These are phyloP conservation scores for Incumbomyces lentus DNA, from an alignment of 2,329 filamentous ascomycete genomes.

Conservation along the genomic window DNA sequence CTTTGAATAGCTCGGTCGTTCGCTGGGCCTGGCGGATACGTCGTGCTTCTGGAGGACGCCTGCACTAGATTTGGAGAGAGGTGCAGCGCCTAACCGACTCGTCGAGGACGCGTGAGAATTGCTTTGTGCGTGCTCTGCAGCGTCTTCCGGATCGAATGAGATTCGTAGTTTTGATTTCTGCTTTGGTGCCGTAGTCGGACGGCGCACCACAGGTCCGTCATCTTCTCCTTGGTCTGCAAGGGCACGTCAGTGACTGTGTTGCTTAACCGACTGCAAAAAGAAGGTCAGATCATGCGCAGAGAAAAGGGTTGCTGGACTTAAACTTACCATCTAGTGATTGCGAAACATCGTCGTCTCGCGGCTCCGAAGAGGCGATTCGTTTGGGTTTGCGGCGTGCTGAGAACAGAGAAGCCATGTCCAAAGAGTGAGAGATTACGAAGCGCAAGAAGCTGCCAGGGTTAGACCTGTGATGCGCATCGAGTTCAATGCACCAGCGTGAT, in stretches of 20 bases:
- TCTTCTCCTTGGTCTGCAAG: conserved; percentile 30
- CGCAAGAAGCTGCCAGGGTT: too few relatives aligned
- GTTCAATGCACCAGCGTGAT: too few relatives aligned
- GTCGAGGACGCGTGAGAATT: not conserved
- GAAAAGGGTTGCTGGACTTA: not conserved
- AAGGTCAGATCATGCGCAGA: conserved; percentile 1
- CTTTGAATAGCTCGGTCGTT: conserved; percentile 70
- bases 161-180: conserved; percentile 67
- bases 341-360: conserved; percentile 57
- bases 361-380: conserved; percentile 37
- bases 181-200: conserved; percentile 43
- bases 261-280: conserved; percentile 6
- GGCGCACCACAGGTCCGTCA: conserved; percentile 41
- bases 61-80: not conserved
- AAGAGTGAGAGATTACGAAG: not conserved
- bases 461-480: too few relatives aligned
- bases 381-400: conserved; percentile 42
- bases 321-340: conserved; percentile 39
- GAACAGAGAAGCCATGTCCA: conserved; percentile 48
- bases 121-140: conserved; percentile 41
- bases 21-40: not conserved
- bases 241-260: not conserved
- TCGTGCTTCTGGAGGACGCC: conserved; percentile 2
- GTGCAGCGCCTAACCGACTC: conserved; percentile 11
- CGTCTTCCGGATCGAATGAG: conserved; percentile 58